A percentile compares a stretch with the other conserved stretches of the same genome.
Conservation (phyloP, 768 basidiomycete species). For the Pholiota conissans region DNA sequence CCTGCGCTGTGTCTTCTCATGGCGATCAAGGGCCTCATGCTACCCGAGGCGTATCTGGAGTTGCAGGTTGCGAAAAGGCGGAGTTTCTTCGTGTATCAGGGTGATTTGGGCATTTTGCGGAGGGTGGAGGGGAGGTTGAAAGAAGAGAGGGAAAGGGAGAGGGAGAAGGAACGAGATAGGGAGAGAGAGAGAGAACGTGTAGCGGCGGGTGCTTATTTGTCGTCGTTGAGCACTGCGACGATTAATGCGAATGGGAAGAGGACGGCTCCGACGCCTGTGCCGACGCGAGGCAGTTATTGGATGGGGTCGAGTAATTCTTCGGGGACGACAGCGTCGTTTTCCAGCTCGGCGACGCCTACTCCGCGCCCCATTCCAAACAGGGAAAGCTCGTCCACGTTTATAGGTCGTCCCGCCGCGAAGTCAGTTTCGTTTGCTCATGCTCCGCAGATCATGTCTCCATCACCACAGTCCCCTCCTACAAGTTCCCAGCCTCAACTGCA, state of each 20-base stretch:
- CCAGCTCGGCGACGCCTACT: conserved; percentile 10
- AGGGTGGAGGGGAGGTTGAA: conserved; percentile 58
- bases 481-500: conserved; percentile 1
- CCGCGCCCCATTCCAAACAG: background rate
- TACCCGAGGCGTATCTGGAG: conserved; percentile 92
- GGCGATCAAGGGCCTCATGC: conserved; percentile 60
- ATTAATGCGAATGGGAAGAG: conserved; percentile 35
- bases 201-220: conserved; percentile 26
- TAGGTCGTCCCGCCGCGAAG: conserved; percentile 47
- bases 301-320: conserved; percentile 1
- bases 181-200: conserved; percentile 31
- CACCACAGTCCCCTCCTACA: conserved; percentile 7
- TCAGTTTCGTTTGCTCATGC: conserved; percentile 47
- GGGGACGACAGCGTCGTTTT: conserved; percentile 2
- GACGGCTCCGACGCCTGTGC: conserved; percentile 20
- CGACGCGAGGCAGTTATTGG: conserved; percentile 17
- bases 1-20: conserved; percentile 87
- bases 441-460: conserved; percentile 16
- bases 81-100: conserved; percentile 90
- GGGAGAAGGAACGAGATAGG: conserved; percentile 31
- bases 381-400: conserved; percentile 9
- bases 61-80: conserved; percentile 79
- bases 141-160: conserved; percentile 42
- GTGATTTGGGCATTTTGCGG: conserved; percentile 72
- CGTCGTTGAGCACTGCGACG: conserved; percentile 10